Conservation (phyloP, 2,329 filamentous ascomycete genomes). For the Nannizzia gypsea region DNA sequence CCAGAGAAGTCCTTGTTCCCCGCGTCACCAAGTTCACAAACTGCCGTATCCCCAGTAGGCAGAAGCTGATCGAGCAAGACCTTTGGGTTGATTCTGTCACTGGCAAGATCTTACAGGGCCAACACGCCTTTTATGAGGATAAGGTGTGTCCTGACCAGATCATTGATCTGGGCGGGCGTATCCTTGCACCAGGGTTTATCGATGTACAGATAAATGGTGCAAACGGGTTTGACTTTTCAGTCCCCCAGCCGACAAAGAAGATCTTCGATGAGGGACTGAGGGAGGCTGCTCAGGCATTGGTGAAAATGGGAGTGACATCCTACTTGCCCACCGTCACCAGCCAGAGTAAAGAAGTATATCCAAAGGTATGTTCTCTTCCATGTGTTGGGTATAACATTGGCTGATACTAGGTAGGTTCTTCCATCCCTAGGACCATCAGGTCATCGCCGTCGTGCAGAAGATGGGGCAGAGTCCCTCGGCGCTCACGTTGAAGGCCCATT, state of each 20-base stretch:
- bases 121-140: slow-evolving; percentile 44
- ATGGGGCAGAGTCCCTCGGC: slow-evolving; percentile 76
- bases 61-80: slow-evolving; percentile 59
- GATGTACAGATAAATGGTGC: slow-evolving; percentile 88
- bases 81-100: slow-evolving; percentile 78
- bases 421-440: slow-evolving; percentile 67
- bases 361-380: slow-evolving; percentile 42
- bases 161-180: slow-evolving; percentile 69
- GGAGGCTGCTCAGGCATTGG: slow-evolving; percentile 58
- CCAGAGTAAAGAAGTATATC: slow-evolving; percentile 73
- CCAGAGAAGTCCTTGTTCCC: slow-evolving; percentile 16
- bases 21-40: slow-evolving; percentile 80
- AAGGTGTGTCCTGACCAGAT: slow-evolving; percentile 53
- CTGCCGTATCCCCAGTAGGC: slow-evolving; percentile 61
- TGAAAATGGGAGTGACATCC: slow-evolving; percentile 72
- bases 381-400: not conserved
- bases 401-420: slow-evolving; percentile 38
- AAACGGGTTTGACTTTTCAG: slow-evolving; percentile 84
- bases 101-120: slow-evolving; percentile 67
- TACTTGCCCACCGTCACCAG: slow-evolving; percentile 71
- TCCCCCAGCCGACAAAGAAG: slow-evolving; percentile 52
- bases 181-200: slow-evolving; percentile 75
- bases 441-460: slow-evolving; percentile 42
- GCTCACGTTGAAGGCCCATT: slow-evolving; percentile 90
- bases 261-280: slow-evolving; percentile 62